phyloP scores from a whole-genome alignment of 345 rosid genomes.

The Lepidium didymum region DNA sequence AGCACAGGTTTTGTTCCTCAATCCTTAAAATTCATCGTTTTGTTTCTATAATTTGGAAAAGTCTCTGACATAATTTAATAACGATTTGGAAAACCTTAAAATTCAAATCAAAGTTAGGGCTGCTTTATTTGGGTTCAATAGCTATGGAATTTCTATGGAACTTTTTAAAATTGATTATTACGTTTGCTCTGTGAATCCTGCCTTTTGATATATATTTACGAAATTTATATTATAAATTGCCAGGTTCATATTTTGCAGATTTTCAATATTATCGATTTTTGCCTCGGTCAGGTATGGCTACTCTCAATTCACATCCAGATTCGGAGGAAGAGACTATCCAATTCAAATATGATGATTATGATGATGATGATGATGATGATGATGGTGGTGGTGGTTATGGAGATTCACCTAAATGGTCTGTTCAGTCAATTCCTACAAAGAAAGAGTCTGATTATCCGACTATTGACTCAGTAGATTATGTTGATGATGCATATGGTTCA shows the following conservation, averaged over 20 bases:
- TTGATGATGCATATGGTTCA: conserved; percentile 59
- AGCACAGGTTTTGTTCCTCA: not conserved
- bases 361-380: conserved; percentile 2
- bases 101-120: conserved; percentile 1
- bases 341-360: conserved; percentile 12
- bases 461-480: conserved; percentile 39
- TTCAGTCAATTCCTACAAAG: conserved; percentile 28
- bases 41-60: not conserved
- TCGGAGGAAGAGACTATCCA: conserved; percentile 17
- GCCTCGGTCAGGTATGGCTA: conserved; percentile 31
- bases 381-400: conserved; percentile 24
- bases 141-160: not conserved
- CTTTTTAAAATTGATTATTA: not conserved
- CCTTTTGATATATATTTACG: no score
- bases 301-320: conserved; percentile 7
- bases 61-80: not conserved
- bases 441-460: conserved; percentile 35
- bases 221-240: no score
- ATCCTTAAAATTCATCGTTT: not conserved
- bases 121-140: not conserved
- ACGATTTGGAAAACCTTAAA: not conserved
- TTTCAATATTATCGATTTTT: not conserved
- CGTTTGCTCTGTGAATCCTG: no score
- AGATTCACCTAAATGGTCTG: conserved; percentile 26
- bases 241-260: not conserved